phyloP scores from a whole-genome alignment of 164 flowering plant species.

The Nelumbo lutea region DNA sequence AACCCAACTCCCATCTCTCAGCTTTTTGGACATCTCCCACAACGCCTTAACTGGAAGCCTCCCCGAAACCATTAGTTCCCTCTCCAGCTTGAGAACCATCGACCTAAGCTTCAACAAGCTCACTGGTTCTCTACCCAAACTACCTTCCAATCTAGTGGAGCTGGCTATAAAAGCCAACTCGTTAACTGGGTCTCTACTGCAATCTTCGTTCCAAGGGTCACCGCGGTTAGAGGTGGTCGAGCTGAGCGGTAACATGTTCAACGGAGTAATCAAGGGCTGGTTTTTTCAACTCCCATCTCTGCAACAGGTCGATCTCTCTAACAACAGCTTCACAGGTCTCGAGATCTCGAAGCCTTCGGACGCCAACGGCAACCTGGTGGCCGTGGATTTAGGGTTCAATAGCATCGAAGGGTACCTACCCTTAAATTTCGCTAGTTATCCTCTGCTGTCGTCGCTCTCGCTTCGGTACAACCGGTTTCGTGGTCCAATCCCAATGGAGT shows the following conservation, averaged over 20 bases:
- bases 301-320: conserved; percentile 67
- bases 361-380: conserved; percentile 42
- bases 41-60: conserved; percentile 57
- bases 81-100: conserved; percentile 32
- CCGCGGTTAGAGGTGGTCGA: conserved; percentile 55
- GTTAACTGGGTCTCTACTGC: conserved; percentile 38
- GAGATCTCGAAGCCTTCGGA: conserved; percentile 34
- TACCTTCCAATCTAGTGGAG: conserved; percentile 17
- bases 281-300: conserved; percentile 56
- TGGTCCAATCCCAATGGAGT: conserved; percentile 64
- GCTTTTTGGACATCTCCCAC: conserved; percentile 48
- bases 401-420: conserved; percentile 49
- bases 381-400: conserved; percentile 77
- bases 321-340: conserved; percentile 59
- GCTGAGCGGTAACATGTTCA: conserved; percentile 55
- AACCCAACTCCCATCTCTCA: conserved; percentile 34
- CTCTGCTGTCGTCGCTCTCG: conserved; percentile 52
- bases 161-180: conserved; percentile 54
- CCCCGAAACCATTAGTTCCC: conserved; percentile 31
- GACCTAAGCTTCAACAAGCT: conserved; percentile 78
- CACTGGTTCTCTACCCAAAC: conserved; percentile 50
- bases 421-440: conserved; percentile 37
- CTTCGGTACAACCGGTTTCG: conserved; percentile 57
- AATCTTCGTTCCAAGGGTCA: conserved; percentile 29
- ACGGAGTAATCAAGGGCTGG: conserved; percentile 49